A percentile compares a stretch with the other conserved stretches of the same genome.
Evolutionary conservation across 192 early-diverging fungal genomes (phyloP).

Genomic region (Coemansia sp.): DNA sequence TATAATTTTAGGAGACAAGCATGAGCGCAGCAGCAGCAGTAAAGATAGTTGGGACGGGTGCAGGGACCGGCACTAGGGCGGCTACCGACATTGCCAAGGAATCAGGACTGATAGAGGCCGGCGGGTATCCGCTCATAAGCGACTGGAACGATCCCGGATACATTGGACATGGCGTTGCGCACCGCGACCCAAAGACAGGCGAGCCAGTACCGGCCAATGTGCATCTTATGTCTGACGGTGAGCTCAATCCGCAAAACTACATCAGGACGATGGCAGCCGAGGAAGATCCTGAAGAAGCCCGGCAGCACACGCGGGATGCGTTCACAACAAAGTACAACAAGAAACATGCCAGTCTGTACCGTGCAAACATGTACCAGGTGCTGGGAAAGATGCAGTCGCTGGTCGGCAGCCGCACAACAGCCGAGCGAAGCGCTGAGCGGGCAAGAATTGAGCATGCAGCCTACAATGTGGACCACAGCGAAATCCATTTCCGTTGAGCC

Average conservation of each 20-base stretch:
- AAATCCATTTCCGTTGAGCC: conserved; percentile 41
- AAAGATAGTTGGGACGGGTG: conserved; percentile 44
- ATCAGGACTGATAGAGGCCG: conserved; percentile 33
- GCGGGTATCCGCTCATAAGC: conserved; percentile 41
- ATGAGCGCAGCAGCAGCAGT: conserved; percentile 5
- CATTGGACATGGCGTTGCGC: conserved; percentile 49
- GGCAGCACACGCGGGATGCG: conserved; percentile 33
- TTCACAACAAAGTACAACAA: conserved; percentile 35
- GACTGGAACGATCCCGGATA: conserved; percentile 48
- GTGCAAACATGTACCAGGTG: conserved; percentile 33
- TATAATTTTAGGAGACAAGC: too few species aligned
- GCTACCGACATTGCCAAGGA: conserved; percentile 51
- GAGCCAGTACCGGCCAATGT: conserved; percentile 35
- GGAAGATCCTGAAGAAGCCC: conserved; percentile 32
- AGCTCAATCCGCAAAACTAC: conserved; percentile 54
- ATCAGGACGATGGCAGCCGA: conserved; percentile 17
- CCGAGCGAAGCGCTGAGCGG: conserved; percentile 32
- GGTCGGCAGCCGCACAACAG: conserved; percentile 22
- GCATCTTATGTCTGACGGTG: conserved; percentile 43
- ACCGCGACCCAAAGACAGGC: conserved; percentile 52
- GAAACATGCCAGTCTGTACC: conserved; percentile 42
- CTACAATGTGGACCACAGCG: conserved; percentile 48
- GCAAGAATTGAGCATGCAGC: conserved; percentile 42
- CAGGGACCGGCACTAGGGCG: conserved; percentile 41
- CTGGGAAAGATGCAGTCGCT: conserved; percentile 31